These are phyloP conservation scores for Fusarium nanum DNA, from an alignment of 2,329 filamentous ascomycete genomes.

Conservation along the genomic window DNA sequence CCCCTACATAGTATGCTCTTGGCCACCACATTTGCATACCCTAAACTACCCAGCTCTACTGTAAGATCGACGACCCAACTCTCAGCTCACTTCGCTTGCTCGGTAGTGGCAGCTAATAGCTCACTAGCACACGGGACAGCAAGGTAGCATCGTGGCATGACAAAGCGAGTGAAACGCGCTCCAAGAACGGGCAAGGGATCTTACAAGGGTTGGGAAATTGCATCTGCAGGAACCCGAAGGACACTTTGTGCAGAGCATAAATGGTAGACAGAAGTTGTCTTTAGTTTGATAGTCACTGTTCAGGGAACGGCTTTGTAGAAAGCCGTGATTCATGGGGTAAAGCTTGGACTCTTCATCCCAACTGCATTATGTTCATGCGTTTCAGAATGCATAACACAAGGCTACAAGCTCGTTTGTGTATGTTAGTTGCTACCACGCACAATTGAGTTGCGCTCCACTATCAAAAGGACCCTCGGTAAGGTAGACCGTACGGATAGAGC, in stretches of 20 bases:
- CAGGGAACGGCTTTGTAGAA: background rate
- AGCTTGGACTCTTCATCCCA: background rate
- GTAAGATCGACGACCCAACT: slow-evolving; percentile 6
- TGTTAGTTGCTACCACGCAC: background rate
- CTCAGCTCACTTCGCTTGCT: slow-evolving; percentile 32
- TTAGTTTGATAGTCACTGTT: background rate
- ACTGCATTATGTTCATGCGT: slow-evolving; percentile 18
- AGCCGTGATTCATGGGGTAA: background rate
- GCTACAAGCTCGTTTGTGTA: slow-evolving; percentile 7
- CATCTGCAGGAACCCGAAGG: slow-evolving; percentile 39
- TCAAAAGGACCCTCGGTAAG: slow-evolving; percentile 20
- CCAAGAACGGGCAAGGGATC: slow-evolving; percentile 35
- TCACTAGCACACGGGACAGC: slow-evolving; percentile 5
- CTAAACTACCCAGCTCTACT: background rate
- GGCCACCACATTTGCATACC: background rate
- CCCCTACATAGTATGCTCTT: background rate
- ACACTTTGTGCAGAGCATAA: background rate
- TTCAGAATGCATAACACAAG: slow-evolving; percentile 7
- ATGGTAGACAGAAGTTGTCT: background rate
- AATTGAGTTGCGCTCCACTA: background rate
- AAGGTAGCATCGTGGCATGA: slow-evolving; percentile 12
- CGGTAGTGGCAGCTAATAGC: slow-evolving; percentile 2
- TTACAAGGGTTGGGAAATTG: slow-evolving; percentile 43
- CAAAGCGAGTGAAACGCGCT: slow-evolving; percentile 39
- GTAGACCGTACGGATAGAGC: background rate